These are phyloP conservation scores for Passiflora organensis DNA, from an alignment of 345 rosid species.

Conservation along the genomic window DNA sequence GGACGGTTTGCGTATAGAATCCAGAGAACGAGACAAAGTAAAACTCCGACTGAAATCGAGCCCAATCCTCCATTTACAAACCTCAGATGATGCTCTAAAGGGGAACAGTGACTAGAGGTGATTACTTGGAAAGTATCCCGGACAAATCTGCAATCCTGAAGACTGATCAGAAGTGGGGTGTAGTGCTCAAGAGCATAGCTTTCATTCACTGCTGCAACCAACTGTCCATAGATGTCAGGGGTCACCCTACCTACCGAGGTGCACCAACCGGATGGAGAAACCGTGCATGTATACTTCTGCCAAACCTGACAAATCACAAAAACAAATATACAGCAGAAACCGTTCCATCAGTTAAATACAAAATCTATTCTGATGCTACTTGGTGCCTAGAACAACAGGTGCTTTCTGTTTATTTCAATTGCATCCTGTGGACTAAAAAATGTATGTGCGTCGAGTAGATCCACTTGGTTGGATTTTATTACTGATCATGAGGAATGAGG, in stretches of 20 bases:
- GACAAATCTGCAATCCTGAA: slow-evolving; percentile 82
- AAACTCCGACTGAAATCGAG: slow-evolving; percentile 72
- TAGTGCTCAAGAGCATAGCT: slow-evolving; percentile 83
- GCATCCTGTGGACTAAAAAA: too few species aligned
- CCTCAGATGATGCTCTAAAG: slow-evolving; percentile 64
- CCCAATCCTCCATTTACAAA: slow-evolving; percentile 79
- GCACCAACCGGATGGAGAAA: slow-evolving; percentile 50
- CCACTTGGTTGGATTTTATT: too few species aligned
- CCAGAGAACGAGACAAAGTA: slow-evolving; percentile 91
- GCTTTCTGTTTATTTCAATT: too few species aligned
- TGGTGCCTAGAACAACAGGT: too few species aligned
- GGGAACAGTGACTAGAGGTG: slow-evolving; percentile 62
- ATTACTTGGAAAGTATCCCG: slow-evolving; percentile 70
- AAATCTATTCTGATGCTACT: not conserved
- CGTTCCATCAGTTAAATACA: not conserved
- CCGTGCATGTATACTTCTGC: slow-evolving; percentile 58
- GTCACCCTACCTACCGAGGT: slow-evolving; percentile 76
- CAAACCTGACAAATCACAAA: slow-evolving; percentile 59
- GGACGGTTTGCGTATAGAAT: slow-evolving; percentile 91
- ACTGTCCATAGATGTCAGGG: slow-evolving; percentile 47
- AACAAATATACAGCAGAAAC: not conserved
- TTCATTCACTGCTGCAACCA: slow-evolving; percentile 73
- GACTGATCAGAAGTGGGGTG: slow-evolving; percentile 80
- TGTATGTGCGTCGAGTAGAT: too few species aligned
- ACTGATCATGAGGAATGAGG: too few species aligned